Percentiles rank a stretch among this genome's conserved stretches.
phyloP scores from a whole-genome alignment of 208 protist genomes.

The Acanthamoeba rhysodes region DNA sequence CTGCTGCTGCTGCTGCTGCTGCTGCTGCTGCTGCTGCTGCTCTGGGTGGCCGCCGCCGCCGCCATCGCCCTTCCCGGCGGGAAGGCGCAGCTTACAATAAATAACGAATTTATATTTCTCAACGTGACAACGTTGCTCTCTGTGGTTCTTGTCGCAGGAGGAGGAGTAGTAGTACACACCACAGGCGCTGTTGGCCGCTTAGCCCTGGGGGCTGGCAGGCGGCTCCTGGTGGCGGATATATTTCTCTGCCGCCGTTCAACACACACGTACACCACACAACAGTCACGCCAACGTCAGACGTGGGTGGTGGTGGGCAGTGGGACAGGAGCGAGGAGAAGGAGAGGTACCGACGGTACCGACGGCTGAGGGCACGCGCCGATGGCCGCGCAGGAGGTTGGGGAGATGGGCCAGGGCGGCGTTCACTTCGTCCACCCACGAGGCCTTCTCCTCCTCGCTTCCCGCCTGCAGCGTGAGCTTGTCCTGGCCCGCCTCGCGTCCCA shows the following conservation, averaged over 20 bases:
- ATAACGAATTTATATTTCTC: too few species aligned
- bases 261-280: neutral
- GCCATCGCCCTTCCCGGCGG: too few species aligned
- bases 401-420: neutral
- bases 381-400: neutral
- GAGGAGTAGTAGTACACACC: too few species aligned
- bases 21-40: too few species aligned
- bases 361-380: neutral
- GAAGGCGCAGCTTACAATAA: too few species aligned
- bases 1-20: too few species aligned
- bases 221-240: slow-evolving; percentile 2
- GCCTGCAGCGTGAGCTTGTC: slow-evolving; percentile 2
- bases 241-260: neutral
- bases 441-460: neutral
- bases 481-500: neutral
- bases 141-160: too few species aligned
- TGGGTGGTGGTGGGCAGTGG: too few species aligned
- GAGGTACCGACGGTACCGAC: neutral
- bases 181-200: neutral
- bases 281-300: neutral
- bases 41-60: too few species aligned
- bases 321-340: too few species aligned
- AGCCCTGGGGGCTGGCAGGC: neutral
- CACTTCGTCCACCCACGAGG: neutral
- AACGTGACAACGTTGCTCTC: too few species aligned